phyloP scores from a whole-genome alignment of 2,329 filamentous ascomycete species.

The Cladosporium sp. region DNA sequence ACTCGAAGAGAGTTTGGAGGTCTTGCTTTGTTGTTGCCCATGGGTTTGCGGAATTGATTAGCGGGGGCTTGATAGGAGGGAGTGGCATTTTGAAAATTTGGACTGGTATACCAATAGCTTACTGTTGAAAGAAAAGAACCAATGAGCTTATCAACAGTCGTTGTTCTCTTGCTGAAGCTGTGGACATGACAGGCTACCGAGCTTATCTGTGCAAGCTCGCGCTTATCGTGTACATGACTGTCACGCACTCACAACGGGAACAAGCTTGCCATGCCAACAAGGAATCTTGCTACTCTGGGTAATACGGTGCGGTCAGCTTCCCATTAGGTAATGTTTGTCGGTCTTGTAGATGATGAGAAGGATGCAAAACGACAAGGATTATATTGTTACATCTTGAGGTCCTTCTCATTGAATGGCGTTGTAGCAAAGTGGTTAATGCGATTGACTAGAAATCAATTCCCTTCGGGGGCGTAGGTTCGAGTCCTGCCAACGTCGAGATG shows the following conservation, averaged over 20 bases:
- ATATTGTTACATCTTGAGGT: too few species aligned
- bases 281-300: neutral
- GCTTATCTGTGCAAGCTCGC: neutral
- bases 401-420: constrained; percentile 9
- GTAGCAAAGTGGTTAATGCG: constrained; percentile 26
- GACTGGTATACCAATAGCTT: neutral
- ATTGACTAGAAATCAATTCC: constrained; percentile 26
- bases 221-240: neutral
- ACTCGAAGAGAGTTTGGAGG: constrained; percentile 61
- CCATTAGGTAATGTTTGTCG: neutral
- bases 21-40: constrained; percentile 70
- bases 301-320: neutral
- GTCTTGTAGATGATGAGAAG: neutral
- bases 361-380: neutral
- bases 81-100: constrained; percentile 30
- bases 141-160: neutral
- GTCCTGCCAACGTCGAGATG: constrained; percentile 21
- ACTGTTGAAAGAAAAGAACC: too few species aligned
- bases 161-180: neutral
- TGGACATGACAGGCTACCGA: neutral
- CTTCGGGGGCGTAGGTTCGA: constrained; percentile 25
- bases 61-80: constrained; percentile 60
- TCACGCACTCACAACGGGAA: neutral
- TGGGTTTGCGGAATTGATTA: constrained; percentile 70
- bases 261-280: neutral